Percentiles rank a stretch among this genome's conserved stretches.
These are phyloP conservation scores for Penicillium sp. DNA, from an alignment of 2,329 filamentous ascomycete species.

Conservation along the genomic window DNA sequence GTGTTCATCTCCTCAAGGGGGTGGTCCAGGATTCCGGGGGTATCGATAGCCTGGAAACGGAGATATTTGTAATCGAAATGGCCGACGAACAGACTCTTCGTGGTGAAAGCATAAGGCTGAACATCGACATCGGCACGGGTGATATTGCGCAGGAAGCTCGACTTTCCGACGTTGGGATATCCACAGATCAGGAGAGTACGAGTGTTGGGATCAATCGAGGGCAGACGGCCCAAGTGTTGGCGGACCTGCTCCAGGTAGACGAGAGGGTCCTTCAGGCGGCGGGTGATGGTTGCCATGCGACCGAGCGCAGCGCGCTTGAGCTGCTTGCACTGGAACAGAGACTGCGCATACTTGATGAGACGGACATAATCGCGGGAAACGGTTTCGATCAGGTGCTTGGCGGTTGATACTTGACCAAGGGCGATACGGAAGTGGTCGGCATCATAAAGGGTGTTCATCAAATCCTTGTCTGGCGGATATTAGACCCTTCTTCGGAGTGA, in stretches of 20 bases:
- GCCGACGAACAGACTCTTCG: constrained; percentile 91
- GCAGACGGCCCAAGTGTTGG: constrained; percentile 92
- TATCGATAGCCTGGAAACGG: constrained; percentile 87
- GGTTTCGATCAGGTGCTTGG: constrained; percentile 92
- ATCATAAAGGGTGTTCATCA: constrained; percentile 97
- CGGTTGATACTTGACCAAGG: constrained; percentile 87
- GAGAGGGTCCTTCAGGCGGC: constrained; percentile 85
- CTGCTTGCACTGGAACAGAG: constrained; percentile 97
- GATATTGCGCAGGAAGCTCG: constrained; percentile 84
- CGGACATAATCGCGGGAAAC: constrained; percentile 94
- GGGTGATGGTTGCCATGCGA: constrained; percentile 96
- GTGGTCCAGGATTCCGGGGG: constrained; percentile 95
- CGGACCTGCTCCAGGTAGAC: constrained; percentile 93
- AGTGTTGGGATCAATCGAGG: constrained; percentile 96
- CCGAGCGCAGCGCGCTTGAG: constrained; percentile 91
- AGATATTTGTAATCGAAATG: constrained; percentile 97
- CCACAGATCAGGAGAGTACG: constrained; percentile 92
- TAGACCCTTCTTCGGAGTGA: constrained; percentile 10
- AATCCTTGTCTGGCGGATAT: constrained; percentile 52
- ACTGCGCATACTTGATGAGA: constrained; percentile 91
- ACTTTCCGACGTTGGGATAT: constrained; percentile 96
- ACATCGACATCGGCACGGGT: constrained; percentile 93
- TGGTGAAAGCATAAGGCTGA: constrained; percentile 97
- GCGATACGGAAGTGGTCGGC: constrained; percentile 96
- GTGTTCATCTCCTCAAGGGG: constrained; percentile 99